These are phyloP conservation scores for Geotrichum restrictum DNA, from an alignment of 1,139 yeast species.

Conservation along the genomic window DNA sequence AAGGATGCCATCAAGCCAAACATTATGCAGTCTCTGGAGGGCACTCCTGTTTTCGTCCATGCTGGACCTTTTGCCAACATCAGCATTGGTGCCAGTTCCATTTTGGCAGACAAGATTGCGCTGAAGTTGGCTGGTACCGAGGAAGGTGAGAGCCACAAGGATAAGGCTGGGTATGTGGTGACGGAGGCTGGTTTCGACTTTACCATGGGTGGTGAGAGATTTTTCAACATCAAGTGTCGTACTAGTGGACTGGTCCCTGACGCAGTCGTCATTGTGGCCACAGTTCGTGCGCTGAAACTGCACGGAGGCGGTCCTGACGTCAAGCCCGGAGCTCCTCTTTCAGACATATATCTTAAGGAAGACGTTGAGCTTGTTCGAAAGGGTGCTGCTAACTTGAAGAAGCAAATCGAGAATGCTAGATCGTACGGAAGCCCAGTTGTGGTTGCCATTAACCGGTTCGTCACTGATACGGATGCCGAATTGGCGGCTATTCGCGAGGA, in stretches of 20 bases:
- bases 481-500: conserved; percentile 79
- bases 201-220: conserved; percentile 99
- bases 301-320: conserved; percentile 99
- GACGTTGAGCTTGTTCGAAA: conserved; percentile 74
- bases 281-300: conserved; percentile 92
- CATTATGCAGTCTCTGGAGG: conserved; percentile 96
- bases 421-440: conserved; percentile 88
- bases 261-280: conserved; percentile 91
- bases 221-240: conserved; percentile 93
- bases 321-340: conserved; percentile 89
- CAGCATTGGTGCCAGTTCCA: conserved; percentile 88
- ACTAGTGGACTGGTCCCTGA: conserved; percentile 88
- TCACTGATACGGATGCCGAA: conserved; percentile 79
- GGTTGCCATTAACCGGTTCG: conserved; percentile 91
- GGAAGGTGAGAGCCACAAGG: conserved; percentile 49
- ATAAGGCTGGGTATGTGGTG: conserved; percentile 82
- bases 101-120: conserved; percentile 92
- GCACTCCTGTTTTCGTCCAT: conserved; percentile 96
- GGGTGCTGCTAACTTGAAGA: conserved; percentile 87
- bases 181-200: conserved; percentile 99
- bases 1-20: conserved; percentile 97
- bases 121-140: conserved; percentile 82
- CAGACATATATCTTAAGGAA: conserved; percentile 79
- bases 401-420: conserved; percentile 85
- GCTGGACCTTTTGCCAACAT: conserved; percentile 99